These are phyloP conservation scores for Linum lewisii DNA, from an alignment of 345 rosid species.

Conservation along the genomic window DNA sequence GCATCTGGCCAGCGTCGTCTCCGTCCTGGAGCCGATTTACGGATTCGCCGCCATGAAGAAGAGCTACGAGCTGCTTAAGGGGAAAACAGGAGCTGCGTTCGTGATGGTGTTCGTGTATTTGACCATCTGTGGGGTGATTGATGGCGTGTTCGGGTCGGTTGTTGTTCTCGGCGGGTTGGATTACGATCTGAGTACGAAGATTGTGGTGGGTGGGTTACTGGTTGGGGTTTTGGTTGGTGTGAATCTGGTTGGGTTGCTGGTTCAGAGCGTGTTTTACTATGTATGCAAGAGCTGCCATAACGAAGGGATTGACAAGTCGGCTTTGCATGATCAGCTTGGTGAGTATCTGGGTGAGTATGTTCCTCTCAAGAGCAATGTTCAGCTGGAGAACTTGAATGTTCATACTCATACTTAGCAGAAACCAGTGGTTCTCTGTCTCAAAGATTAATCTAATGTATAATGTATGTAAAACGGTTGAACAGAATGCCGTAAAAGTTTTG, in stretches of 20 bases:
- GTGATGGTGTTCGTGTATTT: constrained; percentile 63
- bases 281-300: constrained; percentile 89
- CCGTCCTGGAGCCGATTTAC: constrained; percentile 76
- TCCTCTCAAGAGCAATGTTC: constrained; percentile 86
- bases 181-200: constrained; percentile 42
- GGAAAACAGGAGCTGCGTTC: constrained; percentile 45
- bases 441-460: neutral
- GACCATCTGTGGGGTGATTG: constrained; percentile 39
- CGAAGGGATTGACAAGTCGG: constrained; percentile 73
- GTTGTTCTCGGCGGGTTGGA: constrained; percentile 77
- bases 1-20: constrained; percentile 93
- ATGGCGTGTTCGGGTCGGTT: constrained; percentile 32
- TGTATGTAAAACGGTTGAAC: neutral
- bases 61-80: constrained; percentile 77
- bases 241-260: constrained; percentile 76
- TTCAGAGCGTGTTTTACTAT: constrained; percentile 89
- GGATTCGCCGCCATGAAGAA: constrained; percentile 82
- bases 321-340: constrained; percentile 81
- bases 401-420: no score
- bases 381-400: constrained; percentile 75
- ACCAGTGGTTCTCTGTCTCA: no score
- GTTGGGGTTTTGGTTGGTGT: constrained; percentile 84
- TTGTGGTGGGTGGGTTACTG: constrained; percentile 72
- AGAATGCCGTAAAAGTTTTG: neutral
- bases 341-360: constrained; percentile 92